These are phyloP conservation scores for Candida ulmi DNA, from an alignment of 805 yeast genomes.

Conservation along the genomic window DNA sequence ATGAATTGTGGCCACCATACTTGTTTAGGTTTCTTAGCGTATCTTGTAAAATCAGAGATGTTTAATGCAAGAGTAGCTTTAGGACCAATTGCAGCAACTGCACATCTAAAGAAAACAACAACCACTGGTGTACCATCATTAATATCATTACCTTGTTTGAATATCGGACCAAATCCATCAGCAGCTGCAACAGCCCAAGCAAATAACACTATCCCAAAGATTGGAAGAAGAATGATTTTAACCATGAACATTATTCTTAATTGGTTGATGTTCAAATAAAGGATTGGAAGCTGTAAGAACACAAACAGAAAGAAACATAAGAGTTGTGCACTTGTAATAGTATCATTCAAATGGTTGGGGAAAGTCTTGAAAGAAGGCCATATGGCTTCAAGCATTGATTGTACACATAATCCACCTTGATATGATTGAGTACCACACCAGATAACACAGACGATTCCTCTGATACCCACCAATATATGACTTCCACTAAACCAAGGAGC, in stretches of 20 bases:
- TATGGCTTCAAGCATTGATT: conserved; percentile 59
- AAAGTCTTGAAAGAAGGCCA: conserved; percentile 38
- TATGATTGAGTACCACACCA: conserved; percentile 78
- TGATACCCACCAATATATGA: conserved; percentile 24
- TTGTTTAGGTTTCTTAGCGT: conserved; percentile 25
- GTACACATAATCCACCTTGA: conserved; percentile 70
- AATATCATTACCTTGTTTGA: conserved; percentile 17
- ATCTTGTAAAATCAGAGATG: conserved; percentile 34
- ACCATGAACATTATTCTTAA: conserved; percentile 29
- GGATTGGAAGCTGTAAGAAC: conserved; percentile 27
- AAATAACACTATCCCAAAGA: conserved; percentile 27
- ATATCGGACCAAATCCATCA: conserved; percentile 23
- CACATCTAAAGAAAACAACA: conserved; percentile 22
- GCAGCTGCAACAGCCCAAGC: conserved; percentile 28
- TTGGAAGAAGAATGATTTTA: conserved; percentile 26
- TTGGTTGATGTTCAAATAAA: conserved; percentile 28
- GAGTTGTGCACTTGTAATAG: conserved; percentile 25
- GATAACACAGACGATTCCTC: conserved; percentile 28
- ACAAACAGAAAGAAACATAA: conserved; percentile 29
- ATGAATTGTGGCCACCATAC: conserved; percentile 28
- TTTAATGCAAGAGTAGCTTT: conserved; percentile 33
- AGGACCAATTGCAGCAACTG: conserved; percentile 28
- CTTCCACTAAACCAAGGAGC: conserved; percentile 28
- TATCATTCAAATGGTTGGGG: conserved; percentile 28
- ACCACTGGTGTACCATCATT: conserved; percentile 17